Evolutionary conservation across 495 filamentous ascomycete genomes (phyloP).

Genomic region (Hypoxylon lienhwacheense): DNA sequence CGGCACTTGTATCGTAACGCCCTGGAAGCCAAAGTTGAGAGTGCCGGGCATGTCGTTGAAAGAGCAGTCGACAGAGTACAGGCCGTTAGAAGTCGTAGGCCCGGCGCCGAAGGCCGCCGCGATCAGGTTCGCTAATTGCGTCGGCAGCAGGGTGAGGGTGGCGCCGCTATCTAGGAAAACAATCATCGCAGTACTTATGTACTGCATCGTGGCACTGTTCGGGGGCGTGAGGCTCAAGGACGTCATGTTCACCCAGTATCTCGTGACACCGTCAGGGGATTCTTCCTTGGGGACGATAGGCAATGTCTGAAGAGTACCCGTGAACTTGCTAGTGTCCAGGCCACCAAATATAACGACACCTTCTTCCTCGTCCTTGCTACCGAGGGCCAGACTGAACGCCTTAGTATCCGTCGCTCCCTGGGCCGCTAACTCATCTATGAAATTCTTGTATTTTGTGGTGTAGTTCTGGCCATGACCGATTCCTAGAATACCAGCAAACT

Average conservation of each 20-base stretch:
- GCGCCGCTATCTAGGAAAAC: conserved; percentile 88
- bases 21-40: conserved; percentile 72
- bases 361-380: conserved; percentile 49
- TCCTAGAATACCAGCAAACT: conserved; percentile 52
- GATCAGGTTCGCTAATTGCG: conserved; percentile 61
- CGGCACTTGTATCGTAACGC: conserved; percentile 66
- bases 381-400: conserved; percentile 52
- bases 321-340: conserved; percentile 82
- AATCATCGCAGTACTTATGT: conserved; percentile 54
- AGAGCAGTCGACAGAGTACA: conserved; percentile 70
- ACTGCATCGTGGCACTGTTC: conserved; percentile 48
- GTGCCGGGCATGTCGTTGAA: conserved; percentile 63
- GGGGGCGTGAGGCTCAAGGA: conserved; percentile 56
- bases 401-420: conserved; percentile 50
- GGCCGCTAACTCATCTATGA: conserved; percentile 46
- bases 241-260: conserved; percentile 65
- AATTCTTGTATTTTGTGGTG: conserved; percentile 48
- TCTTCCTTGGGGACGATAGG: conserved; percentile 59
- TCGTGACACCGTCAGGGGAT: conserved; percentile 49
- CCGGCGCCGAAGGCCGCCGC: conserved; percentile 66
- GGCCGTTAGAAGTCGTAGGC: conserved; percentile 53
- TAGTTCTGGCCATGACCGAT: conserved; percentile 50
- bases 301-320: conserved; percentile 66
- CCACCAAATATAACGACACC: conserved; percentile 94
- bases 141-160: conserved; percentile 84